Evolutionary conservation across 768 basidiomycete species (phyloP).

Genomic region (Hemileccinum rubropunctum): DNA sequence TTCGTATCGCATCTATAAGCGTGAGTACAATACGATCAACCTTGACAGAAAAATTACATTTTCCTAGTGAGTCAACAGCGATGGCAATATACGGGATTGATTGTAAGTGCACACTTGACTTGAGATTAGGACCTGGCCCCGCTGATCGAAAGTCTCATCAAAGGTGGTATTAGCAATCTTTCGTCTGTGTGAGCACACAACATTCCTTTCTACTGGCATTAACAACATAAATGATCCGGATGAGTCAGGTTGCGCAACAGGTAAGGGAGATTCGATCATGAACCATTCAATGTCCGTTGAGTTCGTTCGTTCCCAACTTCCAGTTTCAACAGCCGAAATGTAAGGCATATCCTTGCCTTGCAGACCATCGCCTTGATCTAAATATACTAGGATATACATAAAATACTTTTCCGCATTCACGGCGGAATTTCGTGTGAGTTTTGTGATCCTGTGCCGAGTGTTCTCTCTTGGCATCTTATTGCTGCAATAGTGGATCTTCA

Average conservation of each 20-base stretch:
- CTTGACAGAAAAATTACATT: not conserved
- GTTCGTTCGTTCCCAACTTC: constrained; percentile 10
- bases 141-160: constrained; percentile 2
- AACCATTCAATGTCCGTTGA: constrained; percentile 11
- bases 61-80: constrained; percentile 25
- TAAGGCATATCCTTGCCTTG: constrained; percentile 7
- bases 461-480: not conserved
- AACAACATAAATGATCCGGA: not conserved
- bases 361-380: not conserved
- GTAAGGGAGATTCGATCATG: constrained; percentile 11
- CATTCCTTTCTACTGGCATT: not conserved
- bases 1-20: constrained; percentile 40
- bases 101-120: constrained; percentile 29
- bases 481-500: constrained; percentile 45
- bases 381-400: constrained; percentile 20
- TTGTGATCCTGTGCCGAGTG: not conserved
- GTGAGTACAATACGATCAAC: constrained; percentile 22
- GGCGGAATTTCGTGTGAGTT: constrained; percentile 20
- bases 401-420: constrained; percentile 23
- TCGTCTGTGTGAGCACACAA: constrained; percentile 25
- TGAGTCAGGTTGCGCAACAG: constrained; percentile 34
- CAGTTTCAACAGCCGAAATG: constrained; percentile 32
- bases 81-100: constrained; percentile 30
- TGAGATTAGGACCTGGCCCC: not conserved
- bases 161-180: constrained; percentile 31